Percentiles rank a stretch among this genome's conserved stretches.
Conservation (phyloP, 768 basidiomycete genomes). For the Lactarius sp. region DNA sequence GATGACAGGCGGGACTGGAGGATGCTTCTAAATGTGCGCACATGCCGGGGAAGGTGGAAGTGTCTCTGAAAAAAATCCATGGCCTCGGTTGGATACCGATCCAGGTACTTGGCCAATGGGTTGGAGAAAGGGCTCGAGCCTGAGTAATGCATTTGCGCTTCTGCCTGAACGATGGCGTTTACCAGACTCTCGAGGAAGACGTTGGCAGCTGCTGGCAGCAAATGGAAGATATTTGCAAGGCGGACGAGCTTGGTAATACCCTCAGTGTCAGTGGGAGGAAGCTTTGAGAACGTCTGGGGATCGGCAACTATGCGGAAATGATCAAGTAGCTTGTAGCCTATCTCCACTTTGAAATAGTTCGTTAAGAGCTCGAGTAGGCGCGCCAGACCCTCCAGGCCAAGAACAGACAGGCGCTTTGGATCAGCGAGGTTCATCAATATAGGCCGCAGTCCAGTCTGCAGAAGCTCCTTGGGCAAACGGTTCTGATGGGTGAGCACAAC, state of each 20-base stretch:
- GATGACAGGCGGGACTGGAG: constrained; percentile 76
- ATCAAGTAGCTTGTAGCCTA: constrained; percentile 93
- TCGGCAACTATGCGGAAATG: constrained; percentile 93
- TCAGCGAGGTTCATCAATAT: constrained; percentile 98
- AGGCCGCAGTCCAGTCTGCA: constrained; percentile 92
- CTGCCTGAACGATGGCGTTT: constrained; percentile 84
- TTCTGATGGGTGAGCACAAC: constrained; percentile 87
- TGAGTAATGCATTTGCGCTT: constrained; percentile 87
- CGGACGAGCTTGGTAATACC: constrained; percentile 90
- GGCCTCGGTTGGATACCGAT: constrained; percentile 84
- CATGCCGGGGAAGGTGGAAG: constrained; percentile 69
- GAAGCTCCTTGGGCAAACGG: constrained; percentile 88
- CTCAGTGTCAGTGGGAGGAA: constrained; percentile 82
- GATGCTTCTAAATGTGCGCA: constrained; percentile 81
- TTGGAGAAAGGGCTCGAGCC: constrained; percentile 88
- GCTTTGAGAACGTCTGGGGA: constrained; percentile 72
- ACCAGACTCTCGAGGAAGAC: constrained; percentile 88
- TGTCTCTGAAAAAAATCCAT: constrained; percentile 79
- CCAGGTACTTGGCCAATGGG: constrained; percentile 84
- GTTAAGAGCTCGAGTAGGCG: constrained; percentile 90
- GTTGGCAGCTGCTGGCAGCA: constrained; percentile 89
- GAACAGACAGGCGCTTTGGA: constrained; percentile 87
- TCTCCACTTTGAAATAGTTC: constrained; percentile 99
- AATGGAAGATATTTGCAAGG: constrained; percentile 96
- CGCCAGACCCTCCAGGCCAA: constrained; percentile 89